phyloP scores from a whole-genome alignment of 768 basidiomycete species.

The Kwoniella dendrophila region DNA sequence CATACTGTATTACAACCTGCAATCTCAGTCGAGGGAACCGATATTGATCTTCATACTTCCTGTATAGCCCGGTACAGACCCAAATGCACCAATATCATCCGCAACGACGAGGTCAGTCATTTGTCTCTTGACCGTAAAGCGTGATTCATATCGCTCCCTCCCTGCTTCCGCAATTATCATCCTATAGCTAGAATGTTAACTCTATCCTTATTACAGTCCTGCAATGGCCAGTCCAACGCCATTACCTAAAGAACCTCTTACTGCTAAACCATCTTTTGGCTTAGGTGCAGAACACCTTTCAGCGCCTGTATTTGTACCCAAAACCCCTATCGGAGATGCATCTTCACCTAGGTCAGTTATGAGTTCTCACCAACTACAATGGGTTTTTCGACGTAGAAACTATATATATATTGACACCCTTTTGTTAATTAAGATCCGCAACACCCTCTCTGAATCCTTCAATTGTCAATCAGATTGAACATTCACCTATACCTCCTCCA shows the following conservation, averaged over 20 bases:
- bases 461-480: slow-evolving; percentile 11
- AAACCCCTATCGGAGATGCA: slow-evolving; percentile 34
- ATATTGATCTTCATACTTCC: neutral
- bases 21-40: too few species aligned
- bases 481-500: slow-evolving; percentile 7
- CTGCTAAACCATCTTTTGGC: slow-evolving; percentile 14
- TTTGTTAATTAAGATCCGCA: slow-evolving; percentile 3
- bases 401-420: neutral
- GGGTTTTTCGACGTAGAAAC: neutral
- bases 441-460: slow-evolving; percentile 14
- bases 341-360: slow-evolving; percentile 38
- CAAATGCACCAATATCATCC: slow-evolving; percentile 4
- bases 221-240: slow-evolving; percentile 12
- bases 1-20: neutral
- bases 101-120: slow-evolving; percentile 18
- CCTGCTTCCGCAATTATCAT: neutral
- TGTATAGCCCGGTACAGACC: slow-evolving; percentile 28
- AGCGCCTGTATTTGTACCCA: slow-evolving; percentile 52
- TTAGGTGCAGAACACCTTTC: slow-evolving; percentile 41
- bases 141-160: too few species aligned
- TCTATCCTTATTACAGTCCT: neutral
- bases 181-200: neutral
- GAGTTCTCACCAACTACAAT: neutral
- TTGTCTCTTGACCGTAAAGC: too few species aligned
- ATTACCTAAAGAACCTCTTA: slow-evolving; percentile 7